phyloP scores from a whole-genome alignment of 2,329 filamentous ascomycete genomes.

The Exophiala spinifera region DNA sequence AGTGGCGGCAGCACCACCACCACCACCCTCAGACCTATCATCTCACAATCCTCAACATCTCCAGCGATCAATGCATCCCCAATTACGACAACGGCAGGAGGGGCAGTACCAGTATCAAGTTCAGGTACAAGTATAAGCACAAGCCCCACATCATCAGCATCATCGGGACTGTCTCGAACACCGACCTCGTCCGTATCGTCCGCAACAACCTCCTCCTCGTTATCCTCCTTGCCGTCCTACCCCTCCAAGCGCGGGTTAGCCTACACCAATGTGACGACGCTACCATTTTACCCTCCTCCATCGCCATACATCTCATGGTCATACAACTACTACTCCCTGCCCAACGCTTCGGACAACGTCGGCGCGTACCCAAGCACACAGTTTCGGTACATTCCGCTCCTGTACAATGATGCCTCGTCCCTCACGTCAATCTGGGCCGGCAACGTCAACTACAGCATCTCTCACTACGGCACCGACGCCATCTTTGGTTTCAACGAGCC shows the following conservation, averaged over 20 bases:
- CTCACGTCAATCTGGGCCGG: constrained; percentile 38
- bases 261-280: constrained; percentile 38
- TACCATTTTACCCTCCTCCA: constrained; percentile 18
- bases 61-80: neutral
- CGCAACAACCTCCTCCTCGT: neutral
- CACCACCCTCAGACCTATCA: neutral
- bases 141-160: neutral
- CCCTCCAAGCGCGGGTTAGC: constrained; percentile 34
- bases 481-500: constrained; percentile 49
- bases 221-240: constrained; percentile 1
- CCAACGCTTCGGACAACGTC: constrained; percentile 36
- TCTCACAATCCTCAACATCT: neutral
- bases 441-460: constrained; percentile 40
- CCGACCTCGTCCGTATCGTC: constrained; percentile 3
- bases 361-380: constrained; percentile 34
- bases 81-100: neutral
- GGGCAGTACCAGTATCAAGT: neutral
- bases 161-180: neutral
- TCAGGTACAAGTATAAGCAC: neutral
- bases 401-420: constrained; percentile 53
- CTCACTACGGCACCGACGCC: constrained; percentile 36
- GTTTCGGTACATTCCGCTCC: constrained; percentile 48
- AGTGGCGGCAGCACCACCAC: too few relatives aligned
- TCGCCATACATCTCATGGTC: constrained; percentile 37
- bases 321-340: constrained; percentile 43